These are phyloP conservation scores for Byssothecium circinans DNA, from an alignment of 2,329 filamentous ascomycete genomes.

Conservation along the genomic window DNA sequence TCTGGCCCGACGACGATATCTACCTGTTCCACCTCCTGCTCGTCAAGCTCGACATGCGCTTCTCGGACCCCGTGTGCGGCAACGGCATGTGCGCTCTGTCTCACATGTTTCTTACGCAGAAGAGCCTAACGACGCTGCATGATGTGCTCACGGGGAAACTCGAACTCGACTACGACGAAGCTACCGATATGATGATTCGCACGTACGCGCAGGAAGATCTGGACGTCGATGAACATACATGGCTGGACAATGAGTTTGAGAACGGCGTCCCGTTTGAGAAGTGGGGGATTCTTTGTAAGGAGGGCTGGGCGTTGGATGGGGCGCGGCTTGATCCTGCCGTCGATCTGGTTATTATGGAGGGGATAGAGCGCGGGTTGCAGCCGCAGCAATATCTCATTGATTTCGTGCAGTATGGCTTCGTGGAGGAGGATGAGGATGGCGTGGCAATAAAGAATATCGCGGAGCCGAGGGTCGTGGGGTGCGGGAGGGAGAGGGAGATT, in stretches of 20 bases:
- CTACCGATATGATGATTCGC: slow-evolving; percentile 16
- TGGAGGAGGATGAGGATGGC: slow-evolving; percentile 51
- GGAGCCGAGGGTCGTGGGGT: too few species aligned
- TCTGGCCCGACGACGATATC: slow-evolving; percentile 64
- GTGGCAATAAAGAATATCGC: slow-evolving; percentile 45
- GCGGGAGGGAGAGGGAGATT: too few species aligned
- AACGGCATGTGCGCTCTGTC: slow-evolving; percentile 46
- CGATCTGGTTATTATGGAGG: slow-evolving; percentile 53
- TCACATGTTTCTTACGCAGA: slow-evolving; percentile 55
- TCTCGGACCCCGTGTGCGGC: slow-evolving; percentile 64
- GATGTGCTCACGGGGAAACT: slow-evolving; percentile 57
- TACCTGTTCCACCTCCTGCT: slow-evolving; percentile 66
- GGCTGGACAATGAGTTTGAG: slow-evolving; percentile 27
- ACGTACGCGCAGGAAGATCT: slow-evolving; percentile 27
- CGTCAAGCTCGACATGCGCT: slow-evolving; percentile 70
- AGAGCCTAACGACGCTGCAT: slow-evolving; percentile 59
- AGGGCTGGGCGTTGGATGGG: slow-evolving; percentile 57
- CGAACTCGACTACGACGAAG: slow-evolving; percentile 34
- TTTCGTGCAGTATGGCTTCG: slow-evolving; percentile 66
- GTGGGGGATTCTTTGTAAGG: slow-evolving; percentile 41
- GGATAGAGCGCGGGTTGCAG: slow-evolving; percentile 54
- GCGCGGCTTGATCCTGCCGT: slow-evolving; percentile 52
- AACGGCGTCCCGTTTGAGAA: slow-evolving; percentile 30
- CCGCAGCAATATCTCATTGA: slow-evolving; percentile 58
- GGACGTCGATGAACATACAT: slow-evolving; percentile 17